Conservation (phyloP, 106 monocot genomes). For the Chionographis japonica region DNA sequence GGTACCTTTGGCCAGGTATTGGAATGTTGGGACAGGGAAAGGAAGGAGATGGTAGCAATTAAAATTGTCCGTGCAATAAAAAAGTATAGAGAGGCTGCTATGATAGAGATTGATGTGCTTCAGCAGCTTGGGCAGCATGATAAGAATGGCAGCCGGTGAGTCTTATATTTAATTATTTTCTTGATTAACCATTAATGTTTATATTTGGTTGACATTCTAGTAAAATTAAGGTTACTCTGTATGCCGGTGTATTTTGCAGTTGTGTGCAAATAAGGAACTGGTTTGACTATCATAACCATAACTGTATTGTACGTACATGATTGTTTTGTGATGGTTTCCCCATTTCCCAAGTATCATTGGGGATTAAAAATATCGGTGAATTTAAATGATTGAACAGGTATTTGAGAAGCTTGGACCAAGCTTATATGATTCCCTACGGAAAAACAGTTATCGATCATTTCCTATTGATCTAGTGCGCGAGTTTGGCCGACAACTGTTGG, state of each 20-base stretch:
- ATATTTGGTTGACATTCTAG: slow-evolving; percentile 7
- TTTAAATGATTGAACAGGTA: slow-evolving; percentile 85
- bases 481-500: slow-evolving; percentile 90
- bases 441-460: slow-evolving; percentile 92
- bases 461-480: slow-evolving; percentile 94
- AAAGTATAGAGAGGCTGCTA: slow-evolving; percentile 91
- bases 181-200: not conserved
- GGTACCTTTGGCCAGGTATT: slow-evolving; percentile 97
- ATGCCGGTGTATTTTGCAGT: slow-evolving; percentile 80
- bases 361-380: slow-evolving; percentile 46
- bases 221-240: slow-evolving; percentile 25
- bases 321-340: slow-evolving; percentile 49
- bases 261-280: slow-evolving; percentile 99
- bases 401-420: slow-evolving; percentile 99
- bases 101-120: slow-evolving; percentile 92
- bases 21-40: slow-evolving; percentile 95
- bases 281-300: slow-evolving; percentile 99
- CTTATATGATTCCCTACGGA: slow-evolving; percentile 96
- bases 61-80: slow-evolving; percentile 78
- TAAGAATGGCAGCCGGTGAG: slow-evolving; percentile 43
- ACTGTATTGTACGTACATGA: slow-evolving; percentile 98
- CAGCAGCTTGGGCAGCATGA: slow-evolving; percentile 66
- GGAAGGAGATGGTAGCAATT: slow-evolving; percentile 95
- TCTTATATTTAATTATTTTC: not conserved
- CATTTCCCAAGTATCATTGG: slow-evolving; percentile 13